Base-by-base conservation (phyloP, 2,329 filamentous ascomycete species). In the Penicillium fuscoglaucum region DNA sequence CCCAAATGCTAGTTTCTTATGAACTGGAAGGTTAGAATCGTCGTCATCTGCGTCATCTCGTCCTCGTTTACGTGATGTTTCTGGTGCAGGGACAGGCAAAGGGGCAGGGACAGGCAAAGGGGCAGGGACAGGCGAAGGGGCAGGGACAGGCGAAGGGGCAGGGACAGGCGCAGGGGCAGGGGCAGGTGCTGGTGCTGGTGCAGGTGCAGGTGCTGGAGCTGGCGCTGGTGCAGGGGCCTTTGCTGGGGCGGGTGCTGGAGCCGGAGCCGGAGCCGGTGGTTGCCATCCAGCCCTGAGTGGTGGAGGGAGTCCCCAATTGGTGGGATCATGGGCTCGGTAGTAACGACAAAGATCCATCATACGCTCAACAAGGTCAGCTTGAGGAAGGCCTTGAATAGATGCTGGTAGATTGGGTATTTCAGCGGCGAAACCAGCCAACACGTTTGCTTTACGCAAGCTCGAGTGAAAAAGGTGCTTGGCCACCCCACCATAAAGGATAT, bases 401-500 rank as follows among this genome's bases (percentile, higher is more conserved):
- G 41, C 24, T n/a, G 41, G 24, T 28, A 44, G 24, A 44, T 44
- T 44, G 24, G 24, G 41, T 28, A 28, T 28, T 44, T 44, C 24
- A n/a, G 7, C 15, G 41, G 10, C 6, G 24, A 44, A 10, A 17
- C 15, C 24, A 28, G 6, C 6, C 7, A 1, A 0, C 1, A 44
- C 3, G 15, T 3, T 28, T 17, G 1, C 1, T 44, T 2, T 44
- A 44, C 15, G 24, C 1, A 5, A 1, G 15, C 0, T 17, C 6
- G 41, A 44, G 24, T 9, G 1, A n/a, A 44, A 5, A 44, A 44
- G 41, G n/a, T 40, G 2, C 4, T 1, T 8, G 6, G 21, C 1
- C 4, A 4, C 2, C 2, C 9, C 5, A 44, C 15, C 15, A 0
- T 0, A 1, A 28, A 1, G 1, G 15, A 17, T 0, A 17, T 26